phyloP scores from a whole-genome alignment of 1,139 yeast genomes.

The Candida tropicalis region DNA sequence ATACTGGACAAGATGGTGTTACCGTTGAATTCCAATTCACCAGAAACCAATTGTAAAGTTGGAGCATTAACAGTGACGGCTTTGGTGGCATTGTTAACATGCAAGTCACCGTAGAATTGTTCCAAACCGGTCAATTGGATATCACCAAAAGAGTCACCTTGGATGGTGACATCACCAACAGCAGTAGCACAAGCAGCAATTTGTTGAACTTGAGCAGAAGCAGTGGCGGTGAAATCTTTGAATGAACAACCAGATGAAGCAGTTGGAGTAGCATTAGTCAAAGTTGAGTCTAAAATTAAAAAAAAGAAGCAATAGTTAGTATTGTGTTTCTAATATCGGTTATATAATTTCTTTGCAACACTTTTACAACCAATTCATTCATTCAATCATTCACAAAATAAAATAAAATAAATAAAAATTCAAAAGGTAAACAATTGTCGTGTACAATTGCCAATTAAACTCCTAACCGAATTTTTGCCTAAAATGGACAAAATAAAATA shows the following conservation, averaged over 20 bases:
- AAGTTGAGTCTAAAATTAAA: conserved; percentile 51
- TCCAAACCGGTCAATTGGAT: conserved; percentile 60
- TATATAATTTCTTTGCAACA: background rate
- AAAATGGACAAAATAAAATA: no score
- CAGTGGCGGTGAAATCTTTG: conserved; percentile 63
- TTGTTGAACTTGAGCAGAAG: conserved; percentile 74
- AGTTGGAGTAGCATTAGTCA: conserved; percentile 52
- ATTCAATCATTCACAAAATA: no score
- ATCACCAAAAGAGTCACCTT: conserved; percentile 58
- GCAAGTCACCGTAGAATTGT: conserved; percentile 76
- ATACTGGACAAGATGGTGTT: conserved; percentile 70
- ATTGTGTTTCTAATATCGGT: background rate
- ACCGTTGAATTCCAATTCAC: conserved; percentile 60
- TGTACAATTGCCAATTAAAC: no score
- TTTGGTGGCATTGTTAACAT: conserved; percentile 62
- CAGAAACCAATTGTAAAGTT: conserved; percentile 71
- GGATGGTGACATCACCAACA: conserved; percentile 74
- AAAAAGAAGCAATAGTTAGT: conserved; percentile 9
- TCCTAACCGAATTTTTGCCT: no score
- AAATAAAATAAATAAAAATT: background rate
- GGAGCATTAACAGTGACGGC: conserved; percentile 76
- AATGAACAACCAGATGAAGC: conserved; percentile 61
- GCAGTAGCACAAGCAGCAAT: conserved; percentile 77
- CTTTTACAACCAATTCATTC: background rate
- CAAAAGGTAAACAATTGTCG: no score